Conservation (phyloP, 83 land plant species). For the Larix sibirica region DNA sequence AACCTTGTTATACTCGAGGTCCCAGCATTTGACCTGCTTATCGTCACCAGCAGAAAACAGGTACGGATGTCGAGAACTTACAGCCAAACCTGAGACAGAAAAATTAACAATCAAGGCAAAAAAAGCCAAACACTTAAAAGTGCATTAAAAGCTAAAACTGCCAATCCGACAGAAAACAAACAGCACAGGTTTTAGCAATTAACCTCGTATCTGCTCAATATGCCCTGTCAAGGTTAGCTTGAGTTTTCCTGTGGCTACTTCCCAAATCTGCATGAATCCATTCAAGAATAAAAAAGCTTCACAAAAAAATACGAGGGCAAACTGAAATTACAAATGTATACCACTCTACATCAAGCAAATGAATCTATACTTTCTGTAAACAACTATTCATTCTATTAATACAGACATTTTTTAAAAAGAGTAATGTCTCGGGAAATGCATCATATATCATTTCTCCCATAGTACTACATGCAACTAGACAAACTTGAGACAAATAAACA, state of each 20-base stretch:
- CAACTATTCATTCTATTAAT: neutral
- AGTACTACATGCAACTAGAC: neutral
- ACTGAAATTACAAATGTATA: neutral
- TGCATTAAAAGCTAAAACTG: neutral
- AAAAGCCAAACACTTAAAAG: neutral
- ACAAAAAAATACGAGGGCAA: neutral
- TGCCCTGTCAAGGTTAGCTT: constrained; percentile 99
- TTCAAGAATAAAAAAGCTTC: neutral
- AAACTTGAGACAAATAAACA: neutral
- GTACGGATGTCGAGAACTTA: constrained; percentile 85
- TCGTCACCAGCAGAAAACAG: constrained; percentile 99
- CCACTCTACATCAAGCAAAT: neutral
- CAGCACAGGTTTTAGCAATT: constrained; percentile 12
- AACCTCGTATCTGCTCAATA: constrained; percentile 98
- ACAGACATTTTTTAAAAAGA: too few species aligned
- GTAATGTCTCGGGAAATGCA: too few species aligned
- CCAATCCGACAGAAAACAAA: neutral
- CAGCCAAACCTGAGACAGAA: constrained; percentile 84
- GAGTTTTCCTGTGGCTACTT: constrained; percentile 75
- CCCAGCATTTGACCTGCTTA: constrained; percentile 99
- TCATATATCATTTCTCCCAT: too few species aligned
- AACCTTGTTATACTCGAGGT: constrained; percentile 99
- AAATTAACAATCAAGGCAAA: constrained; percentile 6
- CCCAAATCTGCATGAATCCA: constrained; percentile 77
- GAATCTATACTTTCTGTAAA: neutral